A percentile compares a stretch with the other conserved stretches of the same genome.
phyloP scores from a whole-genome alignment of 768 basidiomycete genomes.

The Termitomyces sp. region DNA sequence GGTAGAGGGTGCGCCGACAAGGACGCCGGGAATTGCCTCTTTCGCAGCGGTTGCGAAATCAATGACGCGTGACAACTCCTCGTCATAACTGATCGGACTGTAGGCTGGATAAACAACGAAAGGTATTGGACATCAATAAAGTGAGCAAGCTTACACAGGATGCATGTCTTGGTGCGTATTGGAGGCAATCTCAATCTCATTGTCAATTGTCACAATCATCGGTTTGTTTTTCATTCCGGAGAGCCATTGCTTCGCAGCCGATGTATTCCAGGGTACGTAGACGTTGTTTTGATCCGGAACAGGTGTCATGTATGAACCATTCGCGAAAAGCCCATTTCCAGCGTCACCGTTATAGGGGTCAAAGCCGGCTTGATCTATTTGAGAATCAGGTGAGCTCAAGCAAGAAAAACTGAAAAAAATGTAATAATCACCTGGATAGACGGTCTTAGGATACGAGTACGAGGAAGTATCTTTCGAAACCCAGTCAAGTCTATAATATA shows the following conservation, averaged over 20 bases:
- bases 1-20: conserved; percentile 45
- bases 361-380: conserved; percentile 36
- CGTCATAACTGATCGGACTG: conserved; percentile 46
- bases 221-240: conserved; percentile 44
- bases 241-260: conserved; percentile 41
- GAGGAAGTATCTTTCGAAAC: conserved; percentile 51
- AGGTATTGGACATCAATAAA: neutral
- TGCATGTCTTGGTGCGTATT: conserved; percentile 59
- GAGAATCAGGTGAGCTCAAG: neutral
- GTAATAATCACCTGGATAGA: conserved; percentile 37
- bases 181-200: conserved; percentile 54
- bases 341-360: conserved; percentile 49
- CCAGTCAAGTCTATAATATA: conserved; percentile 44
- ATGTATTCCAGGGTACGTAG: conserved; percentile 48
- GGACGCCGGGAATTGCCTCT: conserved; percentile 38
- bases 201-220: conserved; percentile 45
- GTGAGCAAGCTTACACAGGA: conserved; percentile 29
- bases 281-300: conserved; percentile 33
- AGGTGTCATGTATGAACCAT: conserved; percentile 43
- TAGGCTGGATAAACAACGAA: neutral
- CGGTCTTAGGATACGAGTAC: conserved; percentile 43
- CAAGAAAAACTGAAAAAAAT: neutral
- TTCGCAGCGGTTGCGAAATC: conserved; percentile 38
- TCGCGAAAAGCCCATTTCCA: conserved; percentile 45
- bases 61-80: conserved; percentile 45